Base-by-base conservation (phyloP, 768 basidiomycete species). In the Astraeus odoratus region DNA sequence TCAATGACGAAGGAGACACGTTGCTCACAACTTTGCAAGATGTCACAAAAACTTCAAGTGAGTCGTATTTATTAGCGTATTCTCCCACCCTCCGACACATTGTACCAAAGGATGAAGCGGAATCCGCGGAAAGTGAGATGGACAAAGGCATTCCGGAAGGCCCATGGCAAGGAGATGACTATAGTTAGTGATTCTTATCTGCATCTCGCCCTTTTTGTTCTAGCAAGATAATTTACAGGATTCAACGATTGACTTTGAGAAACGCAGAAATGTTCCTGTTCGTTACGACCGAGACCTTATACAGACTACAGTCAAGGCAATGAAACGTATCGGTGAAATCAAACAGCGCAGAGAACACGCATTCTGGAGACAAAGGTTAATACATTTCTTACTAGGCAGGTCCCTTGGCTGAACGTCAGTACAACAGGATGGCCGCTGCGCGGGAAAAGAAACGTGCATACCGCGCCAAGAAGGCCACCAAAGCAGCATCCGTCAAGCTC, bases 1-100 rank as follows among this genome's bases (percentile, higher is more conserved):
- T 33, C 34, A 24, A 27, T 18, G 12, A 38, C 20, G n/a, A 35
- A 49, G 33, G 16, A 23, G 13, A 22, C 27, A 26, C 27, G 24
- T 25, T 49, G n/a, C 27, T 57, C 13, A 56, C 19, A 44, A 31
- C 31, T 24, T 30, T 18, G 13, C 43, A 42, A 94, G 90, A 75
- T 96, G 96, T 64, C 90, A 97, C 67, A 98, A 98, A 71, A 99
- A 97, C 68, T 99, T 99, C 81, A 99, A 99, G 92, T 91, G 57
- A 53, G 77, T 62, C 34, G 33, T 24, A 2, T n/a, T 20, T 10
- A 8, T 6, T 29, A 8, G 22, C 30, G 10, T 38, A 9, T 15
- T 16, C 7, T 19, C 25, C 47, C 39, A 22, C 40, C n/a, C n/a
- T 25, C 42, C 13, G 0, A 24, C 33, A 12, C 26, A 45, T 46